Base-by-base conservation (phyloP, 768 basidiomycete genomes). In the Tricholoma bakamatsutake region DNA sequence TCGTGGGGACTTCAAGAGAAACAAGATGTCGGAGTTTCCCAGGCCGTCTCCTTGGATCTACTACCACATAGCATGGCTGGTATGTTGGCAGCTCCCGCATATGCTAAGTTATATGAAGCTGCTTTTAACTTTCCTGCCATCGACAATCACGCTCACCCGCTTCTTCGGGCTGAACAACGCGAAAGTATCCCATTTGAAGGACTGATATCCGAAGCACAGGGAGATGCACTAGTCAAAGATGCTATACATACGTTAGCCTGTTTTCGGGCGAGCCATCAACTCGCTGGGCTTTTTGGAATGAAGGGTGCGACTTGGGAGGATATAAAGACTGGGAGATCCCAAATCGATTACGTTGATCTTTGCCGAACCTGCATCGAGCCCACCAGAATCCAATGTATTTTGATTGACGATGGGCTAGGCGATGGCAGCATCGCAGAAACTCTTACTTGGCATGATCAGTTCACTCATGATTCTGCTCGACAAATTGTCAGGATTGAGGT, bases 141-240 rank as follows among this genome's bases (percentile, higher is more conserved):
- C 64, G 88, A 91, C 71, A 90, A 90, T 66, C 90, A 91, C 63
- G 85, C 88, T 0, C 90, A 91, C 63, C 84, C 88, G 1, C 71
- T 92, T 17, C 73, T 91, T 47, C 70, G 72, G 21, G 73, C 70
- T 5, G 69, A 69, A 17, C 63, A 79, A 52, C 77, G 83, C 30
- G 57, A 71, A 49, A 62, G 59, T 3, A 61, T 88, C 15, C 77
- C 83, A 0, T 79, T 90, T 58, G 85, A 90, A 56, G 82, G 82
- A 0, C 63, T 87, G 48, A 70, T 86, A 43, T 85, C 85, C 2
- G 88, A 90, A 65, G 85, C 87, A 18, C 64, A 69, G 13, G 83
- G 79, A 5, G 65, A 74, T 8, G 81, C 82, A 0, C 71, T 85
- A 33, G 66, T 64, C 9, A 64, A 68, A 24, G 84, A 89, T 58